Base-by-base conservation (phyloP, 2,329 filamentous ascomycete species). In the Fusarium xyrophilum region DNA sequence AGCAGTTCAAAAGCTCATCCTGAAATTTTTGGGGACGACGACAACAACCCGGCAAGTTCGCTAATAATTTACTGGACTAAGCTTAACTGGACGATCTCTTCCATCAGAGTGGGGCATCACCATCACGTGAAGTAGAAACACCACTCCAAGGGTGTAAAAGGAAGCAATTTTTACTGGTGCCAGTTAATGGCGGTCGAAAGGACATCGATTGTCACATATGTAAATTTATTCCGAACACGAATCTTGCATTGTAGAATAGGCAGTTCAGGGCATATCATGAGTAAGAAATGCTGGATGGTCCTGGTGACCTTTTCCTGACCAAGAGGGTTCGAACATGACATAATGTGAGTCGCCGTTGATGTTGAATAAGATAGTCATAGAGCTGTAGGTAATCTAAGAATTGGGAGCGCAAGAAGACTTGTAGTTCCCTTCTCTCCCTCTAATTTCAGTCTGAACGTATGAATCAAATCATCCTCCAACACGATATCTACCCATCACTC, bases 21-120 rank as follows among this genome's bases (percentile, higher is more conserved):
- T 32, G 63, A 73, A 70, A 60, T 73, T 70, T 75, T 75, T 74
- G 54, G 70, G 56, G 36, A 47, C 64, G 36, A 47, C 64, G 36
- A 48, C 60, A 54, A 64, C 46, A 56, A 54, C 40, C 61, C 60
- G 43, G 63, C 61, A n/a, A 53, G 28, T 33, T 60, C 33, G 55
- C 52, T 70, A 69, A 56, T 50, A 65, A 67, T 67, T 69, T 64
- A 53, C 62, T 48, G 52, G 47, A 21, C 43, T 28, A 51, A 63
- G 56, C n/a, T n/a, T n/a, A n/a, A 70, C 63, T 66, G 65, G 61
- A 60, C 54, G 57, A 69, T 68, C 67, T 56, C 56, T 36, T 48
- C 47, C 33, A 44, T 28, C 51, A 69, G 46, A 56, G 63, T 32
- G 67, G 66, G 66, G 67, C 50, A 46, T 42, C 5, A n/a, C 23